phyloP scores from a whole-genome alignment of 441 rosid genomes.

The Pelargonium myrrhifolium region DNA sequence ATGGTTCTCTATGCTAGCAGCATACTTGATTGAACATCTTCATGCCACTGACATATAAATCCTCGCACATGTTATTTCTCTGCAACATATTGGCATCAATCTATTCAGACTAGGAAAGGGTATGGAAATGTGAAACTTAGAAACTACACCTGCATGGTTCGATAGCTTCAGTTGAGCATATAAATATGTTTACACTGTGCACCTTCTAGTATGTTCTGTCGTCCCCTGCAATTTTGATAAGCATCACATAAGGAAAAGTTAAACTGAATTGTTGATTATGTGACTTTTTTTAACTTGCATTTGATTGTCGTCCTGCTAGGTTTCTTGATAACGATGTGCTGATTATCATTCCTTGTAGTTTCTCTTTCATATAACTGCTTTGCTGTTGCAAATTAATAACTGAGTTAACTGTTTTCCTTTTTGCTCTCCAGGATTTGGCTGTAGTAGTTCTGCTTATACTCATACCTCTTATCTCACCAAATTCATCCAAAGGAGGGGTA shows the following conservation, averaged over 20 bases:
- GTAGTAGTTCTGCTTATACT: constrained; percentile 95
- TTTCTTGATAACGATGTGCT: neutral
- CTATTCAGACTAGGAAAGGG: constrained; percentile 9
- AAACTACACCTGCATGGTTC: constrained; percentile 8
- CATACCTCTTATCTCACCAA: constrained; percentile 96
- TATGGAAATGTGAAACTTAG: neutral
- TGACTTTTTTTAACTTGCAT: constrained; percentile 8
- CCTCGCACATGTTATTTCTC: constrained; percentile 11
- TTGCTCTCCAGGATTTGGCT: constrained; percentile 79
- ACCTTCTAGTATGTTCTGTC: constrained; percentile 6
- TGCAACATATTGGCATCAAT: constrained; percentile 10
- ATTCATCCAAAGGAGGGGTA: constrained; percentile 99
- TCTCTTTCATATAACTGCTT: constrained; percentile 11
- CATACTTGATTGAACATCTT: constrained; percentile 12
- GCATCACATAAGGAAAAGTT: neutral
- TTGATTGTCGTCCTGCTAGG: constrained; percentile 1
- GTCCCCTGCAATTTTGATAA: neutral
- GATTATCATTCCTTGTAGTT: constrained; percentile 5
- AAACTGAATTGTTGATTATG: neutral
- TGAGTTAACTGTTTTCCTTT: constrained; percentile 12
- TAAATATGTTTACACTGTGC: constrained; percentile 5
- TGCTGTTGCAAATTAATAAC: constrained; percentile 12
- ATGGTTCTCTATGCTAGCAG: constrained; percentile 18
- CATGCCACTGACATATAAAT: constrained; percentile 5
- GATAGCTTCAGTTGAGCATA: constrained; percentile 15